Base-by-base conservation (phyloP, 495 filamentous ascomycete species). In the Apiosordaria backusii region DNA sequence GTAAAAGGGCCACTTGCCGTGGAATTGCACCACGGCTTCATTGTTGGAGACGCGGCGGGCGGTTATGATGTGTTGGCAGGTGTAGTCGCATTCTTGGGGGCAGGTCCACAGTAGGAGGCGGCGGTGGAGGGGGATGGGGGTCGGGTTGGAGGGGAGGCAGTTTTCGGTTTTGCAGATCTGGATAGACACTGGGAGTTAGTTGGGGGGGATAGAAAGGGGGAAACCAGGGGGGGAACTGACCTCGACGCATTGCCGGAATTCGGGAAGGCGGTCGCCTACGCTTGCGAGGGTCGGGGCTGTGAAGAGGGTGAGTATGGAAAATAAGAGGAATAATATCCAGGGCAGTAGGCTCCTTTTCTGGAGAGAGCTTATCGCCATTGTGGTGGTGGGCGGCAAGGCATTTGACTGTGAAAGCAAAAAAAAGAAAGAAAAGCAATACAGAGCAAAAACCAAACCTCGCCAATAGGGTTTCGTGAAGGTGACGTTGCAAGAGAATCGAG, bases 1-100 rank as follows among this genome's bases (percentile, higher is more conserved):
- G 68, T 85, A 81, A 82, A 99, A 99, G 27, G 95, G 95, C 95
- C 95, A 99, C 86, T 99, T 99, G n/a, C 96, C 95, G 81, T 99
- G 93, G 82, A 91, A 99, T 80, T 99, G 95, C 50, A 93, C 87
- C 26, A 97, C 75, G 3, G 90, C 85, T 27, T 84, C 80, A 0
- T 71, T 76, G 77, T 86, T 84, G 50, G 85, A 81, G 60, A 91
- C 77, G 65, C 95, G 92, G 23, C 75, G 78, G 65, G 90, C 78
- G 62, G 95, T 98, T 61, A 95, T 83, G 77, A 97, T 90, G 82
- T 97, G 95, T 76, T 99, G 95, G 83, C 95, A 99, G 57, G 90
- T 90, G 83, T 99, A 97, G 81, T 99, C 95, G 85, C 95, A 99
- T 84, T 99, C 94, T 72, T 88, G 76, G 40, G 92, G 87, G 80